Percentiles rank a stretch among this genome's conserved stretches.
phyloP scores from a whole-genome alignment of 2,329 filamentous ascomycete genomes.

The Botryotinia narcissicola region DNA sequence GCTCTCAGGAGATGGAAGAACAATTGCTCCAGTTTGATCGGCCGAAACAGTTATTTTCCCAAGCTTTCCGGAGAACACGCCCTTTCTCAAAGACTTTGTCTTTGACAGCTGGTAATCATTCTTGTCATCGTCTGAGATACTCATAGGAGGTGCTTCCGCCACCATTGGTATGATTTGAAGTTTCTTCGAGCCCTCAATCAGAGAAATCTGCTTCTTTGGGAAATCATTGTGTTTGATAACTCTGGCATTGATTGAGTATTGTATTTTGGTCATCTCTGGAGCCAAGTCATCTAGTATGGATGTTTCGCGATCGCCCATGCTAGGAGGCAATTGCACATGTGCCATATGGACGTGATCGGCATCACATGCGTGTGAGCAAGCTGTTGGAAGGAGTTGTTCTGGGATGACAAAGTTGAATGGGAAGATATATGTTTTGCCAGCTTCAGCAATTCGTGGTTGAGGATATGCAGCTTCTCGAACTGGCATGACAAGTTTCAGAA shows the following conservation, averaged over 20 bases:
- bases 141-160: conserved; percentile 36
- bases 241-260: conserved; percentile 35
- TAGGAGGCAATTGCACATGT: conserved; percentile 37
- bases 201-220: conserved; percentile 28
- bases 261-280: conserved; percentile 36
- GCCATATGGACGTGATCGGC: conserved; percentile 35
- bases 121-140: conserved; percentile 25
- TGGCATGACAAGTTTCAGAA: conserved; percentile 39
- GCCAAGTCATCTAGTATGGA: conserved; percentile 33
- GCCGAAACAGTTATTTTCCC: conserved; percentile 38
- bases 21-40: conserved; percentile 34
- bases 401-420: conserved; percentile 39
- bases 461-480: conserved; percentile 35
- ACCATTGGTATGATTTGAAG: conserved; percentile 35
- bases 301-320: conserved; percentile 33
- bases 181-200: conserved; percentile 31
- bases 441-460: conserved; percentile 34
- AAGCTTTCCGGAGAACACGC: conserved; percentile 38
- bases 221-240: conserved; percentile 31
- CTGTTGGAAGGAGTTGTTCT: conserved; percentile 35
- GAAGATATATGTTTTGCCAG: conserved; percentile 36
- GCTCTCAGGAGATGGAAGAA: conserved; percentile 32
- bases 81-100: conserved; percentile 36
- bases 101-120: conserved; percentile 33
- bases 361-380: conserved; percentile 32